Evolutionary conservation across 441 rosid species (phyloP).

Genomic region (Isatis lusitanica): DNA sequence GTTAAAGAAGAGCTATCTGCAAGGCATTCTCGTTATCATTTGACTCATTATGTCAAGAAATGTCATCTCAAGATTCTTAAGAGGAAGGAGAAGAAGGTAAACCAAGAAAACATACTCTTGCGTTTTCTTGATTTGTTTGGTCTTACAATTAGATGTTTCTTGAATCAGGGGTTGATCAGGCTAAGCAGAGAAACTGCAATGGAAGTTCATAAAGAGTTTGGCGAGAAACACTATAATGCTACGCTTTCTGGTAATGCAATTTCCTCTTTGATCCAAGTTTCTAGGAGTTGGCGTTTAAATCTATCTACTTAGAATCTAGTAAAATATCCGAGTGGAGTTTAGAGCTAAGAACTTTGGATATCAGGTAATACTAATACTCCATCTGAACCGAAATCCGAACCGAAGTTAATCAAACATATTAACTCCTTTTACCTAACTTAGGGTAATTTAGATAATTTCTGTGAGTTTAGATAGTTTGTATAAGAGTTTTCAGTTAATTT

Average conservation of each 20-base stretch:
- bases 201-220: constrained; percentile 49
- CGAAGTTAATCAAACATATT: too few species aligned
- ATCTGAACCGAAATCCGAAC: too few species aligned
- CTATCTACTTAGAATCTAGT: too few species aligned
- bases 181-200: constrained; percentile 46
- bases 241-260: constrained; percentile 45
- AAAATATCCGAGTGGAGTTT: too few species aligned
- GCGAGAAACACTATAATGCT: constrained; percentile 39
- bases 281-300: too few species aligned
- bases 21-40: constrained; percentile 87
- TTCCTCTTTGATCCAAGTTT: neutral
- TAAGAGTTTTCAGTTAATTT: too few species aligned
- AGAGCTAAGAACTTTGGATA: too few species aligned
- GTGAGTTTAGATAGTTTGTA: too few species aligned
- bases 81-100: constrained; percentile 78
- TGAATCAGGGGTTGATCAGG: constrained; percentile 53
- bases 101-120: neutral
- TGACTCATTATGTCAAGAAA: constrained; percentile 92
- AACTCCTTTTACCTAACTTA: too few species aligned
- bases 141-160: neutral
- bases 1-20: constrained; percentile 68
- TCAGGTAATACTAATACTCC: too few species aligned
- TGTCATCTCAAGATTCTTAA: constrained; percentile 93
- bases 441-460: too few species aligned
- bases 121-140: neutral